Base-by-base conservation (phyloP, 148 eudicot genomes). In the Rhododendron henanense region DNA sequence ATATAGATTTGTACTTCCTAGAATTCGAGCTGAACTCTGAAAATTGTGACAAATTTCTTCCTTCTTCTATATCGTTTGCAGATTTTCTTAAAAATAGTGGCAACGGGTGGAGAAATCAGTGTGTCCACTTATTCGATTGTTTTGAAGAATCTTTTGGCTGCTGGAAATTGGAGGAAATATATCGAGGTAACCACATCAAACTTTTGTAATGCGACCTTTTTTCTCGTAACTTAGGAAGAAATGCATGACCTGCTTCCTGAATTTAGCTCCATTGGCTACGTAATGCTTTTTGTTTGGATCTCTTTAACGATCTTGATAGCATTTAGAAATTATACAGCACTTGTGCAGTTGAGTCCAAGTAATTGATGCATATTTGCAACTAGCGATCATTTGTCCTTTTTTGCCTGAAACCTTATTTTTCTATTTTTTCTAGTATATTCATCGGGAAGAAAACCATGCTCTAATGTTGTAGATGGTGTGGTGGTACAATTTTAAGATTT, bases 141-240 rank as follows among this genome's bases (percentile, higher is more conserved):
- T 88, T 86, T 97, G 83, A 94, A 92, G 85, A 90, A 92, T 90
- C 98, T 95, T 88, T 89, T 97, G 90, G 94, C 92, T 82, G 93
- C 98, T 78, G 98, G 97, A 78, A 90, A 94, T 82, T 95, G 99
- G 99, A 94, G 99, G 89, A 97, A 95, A 90, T 95, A 95, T 84
- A 81, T 94, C 11, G 99, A 97, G 99, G 99, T 95, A 90, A 90
- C 33, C 44, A 83, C 48, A 50, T 81, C 37, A 39, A 86, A 86
- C 81, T 31, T 82, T 50, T 63, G 16, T 71, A 13, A 21, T 75
- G 23, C 44, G 67, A n/a, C 77, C 74, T 35, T 55, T 75, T 39
- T 35, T 78, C 74, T 59, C 4, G 21, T 37, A 57, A n/a, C 25
- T 51, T 75, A 10, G 41, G 82, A 41, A 78, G 35, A 39, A 55